Conservation (phyloP, 2,329 filamentous ascomycete genomes). For the Beauveria rudraprayagi region DNA sequence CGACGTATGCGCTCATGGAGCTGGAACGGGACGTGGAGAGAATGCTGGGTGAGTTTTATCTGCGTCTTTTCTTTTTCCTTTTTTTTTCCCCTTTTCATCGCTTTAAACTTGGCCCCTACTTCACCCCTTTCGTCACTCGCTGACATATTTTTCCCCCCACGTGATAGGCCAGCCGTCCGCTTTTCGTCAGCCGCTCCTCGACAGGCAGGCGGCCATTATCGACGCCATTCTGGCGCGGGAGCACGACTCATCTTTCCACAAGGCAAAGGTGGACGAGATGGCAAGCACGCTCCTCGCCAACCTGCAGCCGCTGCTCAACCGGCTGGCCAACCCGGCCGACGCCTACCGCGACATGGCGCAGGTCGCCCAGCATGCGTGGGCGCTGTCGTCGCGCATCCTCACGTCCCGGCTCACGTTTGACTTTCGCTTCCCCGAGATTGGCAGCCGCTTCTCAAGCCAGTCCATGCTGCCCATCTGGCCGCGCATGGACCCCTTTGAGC, state of each 20-base stretch:
- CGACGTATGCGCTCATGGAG: conserved; percentile 27
- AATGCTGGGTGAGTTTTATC: conserved; percentile 23
- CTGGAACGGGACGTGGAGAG: conserved; percentile 29
- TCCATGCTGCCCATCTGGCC: conserved; percentile 41
- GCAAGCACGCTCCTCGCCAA: conserved; percentile 30
- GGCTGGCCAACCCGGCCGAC: conserved; percentile 22
- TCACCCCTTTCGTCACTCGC: background rate
- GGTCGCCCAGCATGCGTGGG: conserved; percentile 35
- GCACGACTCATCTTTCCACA: conserved; percentile 22
- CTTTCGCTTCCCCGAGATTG: conserved; percentile 42
- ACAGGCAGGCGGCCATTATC: conserved; percentile 29
- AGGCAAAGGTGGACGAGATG: conserved; percentile 32
- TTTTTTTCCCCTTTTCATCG: too few relatives aligned
- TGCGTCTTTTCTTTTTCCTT: background rate
- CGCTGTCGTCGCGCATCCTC: conserved; percentile 39
- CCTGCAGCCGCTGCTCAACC: conserved; percentile 32
- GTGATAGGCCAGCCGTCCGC: conserved; percentile 25
- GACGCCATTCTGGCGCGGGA: conserved; percentile 29
- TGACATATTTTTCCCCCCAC: background rate
- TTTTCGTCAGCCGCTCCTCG: conserved; percentile 31
- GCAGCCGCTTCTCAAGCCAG: conserved; percentile 39
- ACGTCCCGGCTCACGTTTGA: conserved; percentile 36
- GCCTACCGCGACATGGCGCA: conserved; percentile 35
- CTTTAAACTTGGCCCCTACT: background rate
- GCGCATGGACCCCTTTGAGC: conserved; percentile 28